Percentiles rank a stretch among this genome's conserved stretches.
These are phyloP conservation scores for Cryptococcus sp. DNA, from an alignment of 1,284 basidiomycete species.

Conservation along the genomic window DNA sequence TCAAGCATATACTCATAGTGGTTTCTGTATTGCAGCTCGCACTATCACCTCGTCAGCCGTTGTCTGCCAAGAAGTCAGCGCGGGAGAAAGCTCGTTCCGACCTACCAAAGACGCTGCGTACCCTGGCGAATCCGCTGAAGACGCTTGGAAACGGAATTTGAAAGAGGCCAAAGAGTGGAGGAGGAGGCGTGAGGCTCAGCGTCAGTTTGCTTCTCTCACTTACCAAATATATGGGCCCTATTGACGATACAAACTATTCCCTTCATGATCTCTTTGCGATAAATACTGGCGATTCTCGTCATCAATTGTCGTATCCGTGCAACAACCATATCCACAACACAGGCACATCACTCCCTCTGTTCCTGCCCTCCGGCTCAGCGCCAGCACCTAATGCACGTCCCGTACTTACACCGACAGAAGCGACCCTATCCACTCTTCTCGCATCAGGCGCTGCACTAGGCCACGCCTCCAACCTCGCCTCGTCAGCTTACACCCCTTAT, in stretches of 20 bases:
- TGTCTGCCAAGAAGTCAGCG: conserved; percentile 2
- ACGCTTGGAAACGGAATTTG: conserved; percentile 48
- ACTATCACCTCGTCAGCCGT: conserved; percentile 8
- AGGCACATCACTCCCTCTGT: conserved; percentile 25
- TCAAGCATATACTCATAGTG: too few species aligned
- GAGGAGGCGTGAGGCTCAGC: conserved; percentile 29
- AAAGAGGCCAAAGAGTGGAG: conserved; percentile 44
- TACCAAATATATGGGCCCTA: too few species aligned
- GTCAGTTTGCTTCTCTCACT: conserved; percentile 26
- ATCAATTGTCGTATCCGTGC: neutral
- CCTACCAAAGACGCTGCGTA: conserved; percentile 7
- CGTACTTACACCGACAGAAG: conserved; percentile 21
- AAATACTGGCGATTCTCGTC: too few species aligned
- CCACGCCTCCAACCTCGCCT: conserved; percentile 77
- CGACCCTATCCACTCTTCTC: conserved; percentile 79
- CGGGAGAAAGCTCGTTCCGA: conserved; percentile 7
- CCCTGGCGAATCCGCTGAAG: conserved; percentile 32
- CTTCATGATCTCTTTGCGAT: too few species aligned
- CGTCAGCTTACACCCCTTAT: conserved; percentile 87
- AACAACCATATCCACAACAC: neutral
- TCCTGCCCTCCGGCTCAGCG: conserved; percentile 23
- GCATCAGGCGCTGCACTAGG: conserved; percentile 94
- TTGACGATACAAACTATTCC: too few species aligned
- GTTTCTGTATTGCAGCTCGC: neutral
- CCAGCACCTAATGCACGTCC: conserved; percentile 21